phyloP scores from a whole-genome alignment of 2,329 filamentous ascomycete species.

The Alternaria arborescens region DNA sequence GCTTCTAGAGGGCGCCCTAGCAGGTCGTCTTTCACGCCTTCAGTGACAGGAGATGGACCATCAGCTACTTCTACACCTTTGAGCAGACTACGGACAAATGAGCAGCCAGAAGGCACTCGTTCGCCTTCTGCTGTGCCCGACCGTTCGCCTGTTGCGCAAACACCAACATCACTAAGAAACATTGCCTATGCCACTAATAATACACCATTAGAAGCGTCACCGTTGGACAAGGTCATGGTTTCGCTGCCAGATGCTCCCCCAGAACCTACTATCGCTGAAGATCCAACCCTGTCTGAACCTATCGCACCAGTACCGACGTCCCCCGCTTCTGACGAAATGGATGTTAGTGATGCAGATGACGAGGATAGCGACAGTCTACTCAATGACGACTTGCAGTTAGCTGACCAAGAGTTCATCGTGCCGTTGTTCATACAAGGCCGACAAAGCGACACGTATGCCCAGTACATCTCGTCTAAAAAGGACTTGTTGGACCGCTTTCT shows the following conservation, averaged over 20 bases:
- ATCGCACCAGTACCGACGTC: slow-evolving; percentile 2
- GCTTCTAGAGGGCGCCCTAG: slow-evolving; percentile 18
- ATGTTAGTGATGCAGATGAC: slow-evolving; percentile 31
- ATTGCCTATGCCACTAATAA: slow-evolving; percentile 32
- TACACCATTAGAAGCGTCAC: slow-evolving; percentile 7
- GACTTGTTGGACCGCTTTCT: slow-evolving; percentile 32
- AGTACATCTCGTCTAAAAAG: slow-evolving; percentile 27
- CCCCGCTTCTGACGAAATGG: slow-evolving; percentile 22
- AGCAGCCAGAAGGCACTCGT: slow-evolving; percentile 36
- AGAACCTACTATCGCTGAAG: slow-evolving; percentile 14
- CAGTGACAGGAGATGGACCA: background rate
- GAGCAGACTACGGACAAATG: slow-evolving; percentile 10
- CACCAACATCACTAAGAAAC: slow-evolving; percentile 39
- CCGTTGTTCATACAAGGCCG: slow-evolving; percentile 44
- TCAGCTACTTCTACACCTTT: slow-evolving; percentile 1
- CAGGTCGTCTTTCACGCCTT: slow-evolving; percentile 10
- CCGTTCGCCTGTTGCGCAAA: slow-evolving; percentile 30
- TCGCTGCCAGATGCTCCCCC: slow-evolving; percentile 1
- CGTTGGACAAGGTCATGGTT: slow-evolving; percentile 7
- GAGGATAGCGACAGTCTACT: slow-evolving; percentile 32
- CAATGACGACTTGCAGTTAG: slow-evolving; percentile 42
- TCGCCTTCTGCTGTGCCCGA: slow-evolving; percentile 49
- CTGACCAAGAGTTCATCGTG: slow-evolving; percentile 43
- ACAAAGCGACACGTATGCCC: slow-evolving; percentile 37
- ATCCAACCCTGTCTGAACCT: background rate